A percentile compares a stretch with the other conserved stretches of the same genome.
phyloP scores from a whole-genome alignment of 148 eudicot species.

The Suaeda aralocaspica region DNA sequence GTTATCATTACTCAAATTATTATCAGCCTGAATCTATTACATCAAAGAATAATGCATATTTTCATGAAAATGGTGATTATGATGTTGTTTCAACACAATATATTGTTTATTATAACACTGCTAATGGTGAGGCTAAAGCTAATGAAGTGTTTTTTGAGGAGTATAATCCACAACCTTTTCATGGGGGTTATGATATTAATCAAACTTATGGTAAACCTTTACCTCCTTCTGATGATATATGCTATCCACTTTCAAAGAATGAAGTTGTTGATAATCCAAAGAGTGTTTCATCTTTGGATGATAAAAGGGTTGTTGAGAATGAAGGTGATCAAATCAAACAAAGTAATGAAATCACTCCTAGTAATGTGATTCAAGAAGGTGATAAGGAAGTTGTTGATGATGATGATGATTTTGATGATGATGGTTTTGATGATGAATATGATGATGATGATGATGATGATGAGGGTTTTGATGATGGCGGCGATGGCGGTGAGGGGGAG shows the following conservation, averaged over 20 bases:
- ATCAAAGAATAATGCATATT: slow-evolving; percentile 15
- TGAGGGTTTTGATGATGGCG: slow-evolving; percentile 6
- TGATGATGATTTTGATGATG: slow-evolving; percentile 1
- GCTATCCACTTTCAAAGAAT: slow-evolving; percentile 46
- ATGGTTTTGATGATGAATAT: slow-evolving; percentile 10
- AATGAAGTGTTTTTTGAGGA: slow-evolving; percentile 29
- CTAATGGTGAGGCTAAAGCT: slow-evolving; percentile 21
- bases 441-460: slow-evolving; percentile 12
- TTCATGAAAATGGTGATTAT: slow-evolving; percentile 14
- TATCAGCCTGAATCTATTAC: slow-evolving; percentile 11
- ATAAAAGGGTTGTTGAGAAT: background rate
- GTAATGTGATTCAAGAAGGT: background rate
- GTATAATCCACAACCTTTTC: slow-evolving; percentile 49
- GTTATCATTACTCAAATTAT: slow-evolving; percentile 19
- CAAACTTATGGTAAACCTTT: slow-evolving; percentile 63
- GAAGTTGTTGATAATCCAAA: slow-evolving; percentile 5
- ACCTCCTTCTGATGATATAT: slow-evolving; percentile 51
- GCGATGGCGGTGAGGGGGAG: background rate
- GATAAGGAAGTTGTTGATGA: slow-evolving; percentile 10
- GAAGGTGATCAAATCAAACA: background rate
- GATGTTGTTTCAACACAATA: slow-evolving; percentile 24
- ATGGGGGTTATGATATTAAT: slow-evolving; percentile 60
- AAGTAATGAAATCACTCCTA: background rate
- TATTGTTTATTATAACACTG: slow-evolving; percentile 28
- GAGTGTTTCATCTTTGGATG: background rate